phyloP scores from a whole-genome alignment of 768 basidiomycete species.

The Calocera viscosa region DNA sequence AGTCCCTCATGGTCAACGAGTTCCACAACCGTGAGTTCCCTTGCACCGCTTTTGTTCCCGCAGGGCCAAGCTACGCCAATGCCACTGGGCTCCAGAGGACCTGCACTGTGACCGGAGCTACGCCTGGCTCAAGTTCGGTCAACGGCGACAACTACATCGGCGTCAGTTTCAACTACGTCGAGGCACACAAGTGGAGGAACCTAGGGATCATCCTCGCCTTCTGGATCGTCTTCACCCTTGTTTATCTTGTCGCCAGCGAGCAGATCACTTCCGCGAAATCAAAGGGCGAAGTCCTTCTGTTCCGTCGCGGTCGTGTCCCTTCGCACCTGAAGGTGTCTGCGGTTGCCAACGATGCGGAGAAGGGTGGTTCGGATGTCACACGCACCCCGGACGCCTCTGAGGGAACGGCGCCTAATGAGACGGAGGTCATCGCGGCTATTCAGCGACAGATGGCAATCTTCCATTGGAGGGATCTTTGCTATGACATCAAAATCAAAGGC shows the following conservation, averaged over 20 bases:
- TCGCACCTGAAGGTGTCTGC: no score
- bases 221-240: constrained; percentile 53
- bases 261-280: constrained; percentile 52
- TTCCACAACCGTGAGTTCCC: no score
- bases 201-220: constrained; percentile 61
- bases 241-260: constrained; percentile 56
- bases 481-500: constrained; percentile 45
- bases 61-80: no score
- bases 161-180: constrained; percentile 50
- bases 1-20: not conserved
- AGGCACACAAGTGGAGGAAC: constrained; percentile 45
- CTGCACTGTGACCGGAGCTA: no score
- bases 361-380: constrained; percentile 35
- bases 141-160: no score
- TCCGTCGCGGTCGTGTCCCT: no score
- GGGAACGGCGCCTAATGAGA: no score
- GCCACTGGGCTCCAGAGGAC: no score
- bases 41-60: no score
- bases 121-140: constrained; percentile 21
- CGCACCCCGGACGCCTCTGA: constrained; percentile 20
- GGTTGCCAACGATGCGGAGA: constrained; percentile 29
- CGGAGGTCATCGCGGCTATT: constrained; percentile 33
- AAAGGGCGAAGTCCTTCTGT: constrained; percentile 33
- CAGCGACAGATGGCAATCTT: constrained; percentile 40
- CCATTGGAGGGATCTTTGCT: constrained; percentile 64